Conservation (phyloP, 768 basidiomycete genomes). For the Boletus pseudopeckii region DNA sequence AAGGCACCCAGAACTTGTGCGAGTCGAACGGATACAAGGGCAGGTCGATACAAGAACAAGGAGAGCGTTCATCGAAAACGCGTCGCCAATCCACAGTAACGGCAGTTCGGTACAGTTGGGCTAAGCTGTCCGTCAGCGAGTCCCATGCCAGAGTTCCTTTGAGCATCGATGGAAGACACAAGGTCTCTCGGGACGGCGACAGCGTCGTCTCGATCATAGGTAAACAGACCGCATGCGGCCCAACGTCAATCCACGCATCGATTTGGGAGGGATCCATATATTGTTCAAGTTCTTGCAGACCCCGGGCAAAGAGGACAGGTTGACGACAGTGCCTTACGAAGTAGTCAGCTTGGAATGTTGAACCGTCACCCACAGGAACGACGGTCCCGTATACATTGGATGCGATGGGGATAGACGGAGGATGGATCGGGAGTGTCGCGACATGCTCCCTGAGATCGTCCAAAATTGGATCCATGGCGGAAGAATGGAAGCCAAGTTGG, state of each 20-base stretch:
- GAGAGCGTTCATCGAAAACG: slow-evolving; percentile 45
- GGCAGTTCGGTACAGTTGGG: slow-evolving; percentile 44
- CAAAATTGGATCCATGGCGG: slow-evolving; percentile 57
- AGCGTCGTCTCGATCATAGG: slow-evolving; percentile 48
- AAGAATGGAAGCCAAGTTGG: slow-evolving; percentile 64
- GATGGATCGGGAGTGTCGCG: slow-evolving; percentile 33
- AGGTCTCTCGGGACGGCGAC: slow-evolving; percentile 27
- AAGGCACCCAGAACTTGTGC: slow-evolving; percentile 56
- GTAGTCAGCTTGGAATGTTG: slow-evolving; percentile 48
- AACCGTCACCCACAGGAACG: slow-evolving; percentile 48
- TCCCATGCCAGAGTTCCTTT: slow-evolving; percentile 43
- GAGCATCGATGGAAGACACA: slow-evolving; percentile 50
- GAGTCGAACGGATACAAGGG: slow-evolving; percentile 63
- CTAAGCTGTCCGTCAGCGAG: slow-evolving; percentile 44
- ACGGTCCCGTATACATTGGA: slow-evolving; percentile 58
- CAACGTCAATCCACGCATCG: slow-evolving; percentile 62
- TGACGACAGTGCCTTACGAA: slow-evolving; percentile 56
- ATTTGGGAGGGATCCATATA: slow-evolving; percentile 25
- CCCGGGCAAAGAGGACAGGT: slow-evolving; percentile 53
- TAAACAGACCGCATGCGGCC: slow-evolving; percentile 56
- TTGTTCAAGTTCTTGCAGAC: slow-evolving; percentile 41
- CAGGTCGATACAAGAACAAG: slow-evolving; percentile 44
- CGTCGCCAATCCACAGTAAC: slow-evolving; percentile 51
- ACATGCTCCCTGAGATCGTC: slow-evolving; percentile 45
- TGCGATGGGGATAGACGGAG: slow-evolving; percentile 57